Evolutionary conservation across 225 moss, liverwort and hornwort genomes (phyloP).

Genomic region (Bryum argenteum): DNA sequence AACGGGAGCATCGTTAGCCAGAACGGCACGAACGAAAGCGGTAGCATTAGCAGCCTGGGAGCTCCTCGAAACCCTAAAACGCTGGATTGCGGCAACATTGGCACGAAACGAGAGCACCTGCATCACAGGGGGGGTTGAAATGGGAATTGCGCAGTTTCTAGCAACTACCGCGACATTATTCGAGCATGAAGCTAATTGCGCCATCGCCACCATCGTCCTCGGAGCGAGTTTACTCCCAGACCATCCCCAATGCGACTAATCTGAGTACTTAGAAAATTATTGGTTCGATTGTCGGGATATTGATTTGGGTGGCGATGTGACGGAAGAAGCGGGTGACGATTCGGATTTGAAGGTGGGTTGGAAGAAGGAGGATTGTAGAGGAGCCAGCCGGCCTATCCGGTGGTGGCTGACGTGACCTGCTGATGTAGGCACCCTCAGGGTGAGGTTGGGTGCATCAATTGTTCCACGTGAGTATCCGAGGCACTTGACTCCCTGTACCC

Average conservation of each 20-base stretch:
- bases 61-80: constrained; percentile 23
- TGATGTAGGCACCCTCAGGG: too few relatives aligned
- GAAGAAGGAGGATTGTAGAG: too few relatives aligned
- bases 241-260: constrained; percentile 31
- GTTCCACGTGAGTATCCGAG: too few relatives aligned
- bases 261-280: not conserved
- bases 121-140: not conserved
- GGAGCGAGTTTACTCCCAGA: constrained; percentile 3
- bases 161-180: not conserved
- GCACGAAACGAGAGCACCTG: constrained; percentile 7
- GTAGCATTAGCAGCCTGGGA: not conserved
- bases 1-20: constrained; percentile 27
- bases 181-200: constrained; percentile 2
- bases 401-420: too few relatives aligned
- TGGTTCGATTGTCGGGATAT: not conserved
- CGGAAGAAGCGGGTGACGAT: not conserved
- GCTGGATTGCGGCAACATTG: constrained; percentile 13
- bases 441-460: too few relatives aligned
- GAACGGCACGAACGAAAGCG: constrained; percentile 8
- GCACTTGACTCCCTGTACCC: too few relatives aligned
- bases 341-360: too few relatives aligned
- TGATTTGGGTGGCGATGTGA: not conserved
- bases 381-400: too few relatives aligned
- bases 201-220: constrained; percentile 22
- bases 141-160: not conserved